Percentiles rank a stretch among this genome's conserved stretches.
phyloP scores from a whole-genome alignment of 768 basidiomycete genomes.

The Cystofilobasidium ferigula region DNA sequence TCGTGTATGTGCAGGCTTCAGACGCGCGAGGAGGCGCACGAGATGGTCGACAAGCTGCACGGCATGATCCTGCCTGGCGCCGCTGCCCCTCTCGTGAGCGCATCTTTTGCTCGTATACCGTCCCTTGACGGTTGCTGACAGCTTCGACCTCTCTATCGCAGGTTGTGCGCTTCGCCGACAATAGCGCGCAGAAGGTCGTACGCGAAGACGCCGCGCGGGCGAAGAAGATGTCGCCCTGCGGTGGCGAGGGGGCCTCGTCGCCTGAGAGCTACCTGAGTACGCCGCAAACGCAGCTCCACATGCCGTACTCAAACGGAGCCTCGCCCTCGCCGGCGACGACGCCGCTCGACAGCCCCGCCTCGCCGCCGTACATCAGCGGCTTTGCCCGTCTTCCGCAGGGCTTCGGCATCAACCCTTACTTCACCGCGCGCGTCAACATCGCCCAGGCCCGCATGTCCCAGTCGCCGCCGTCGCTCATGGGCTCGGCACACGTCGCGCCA shows the following conservation, averaged over 20 bases:
- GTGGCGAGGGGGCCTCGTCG: not conserved
- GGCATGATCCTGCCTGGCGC: slow-evolving; percentile 14
- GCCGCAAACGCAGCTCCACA: not conserved
- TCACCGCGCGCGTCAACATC: not conserved
- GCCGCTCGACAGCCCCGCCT: not conserved
- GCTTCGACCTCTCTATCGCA: not conserved
- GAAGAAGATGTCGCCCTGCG: slow-evolving; percentile 13
- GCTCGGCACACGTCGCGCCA: not conserved
- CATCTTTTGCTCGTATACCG: not conserved
- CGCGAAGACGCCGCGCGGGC: slow-evolving; percentile 20
- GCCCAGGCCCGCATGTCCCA: not conserved
- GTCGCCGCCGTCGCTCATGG: not conserved
- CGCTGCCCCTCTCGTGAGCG: slow-evolving; percentile 13
- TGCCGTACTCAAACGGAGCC: not conserved
- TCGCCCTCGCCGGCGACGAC: not conserved
- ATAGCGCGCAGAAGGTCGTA: slow-evolving; percentile 13
- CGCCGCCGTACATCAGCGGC: not conserved
- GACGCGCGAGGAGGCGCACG: slow-evolving; percentile 22
- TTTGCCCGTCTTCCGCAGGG: not conserved
- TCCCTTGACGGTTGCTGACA: not conserved
- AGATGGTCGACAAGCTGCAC: slow-evolving; percentile 21
- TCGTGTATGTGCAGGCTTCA: slow-evolving; percentile 9
- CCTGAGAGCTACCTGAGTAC: not conserved
- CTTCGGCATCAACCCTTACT: slow-evolving; percentile 2
- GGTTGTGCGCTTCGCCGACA: slow-evolving; percentile 20